Conservation (phyloP, 2,329 filamentous ascomycete species). For the Cadophora luteo-olivacea region DNA sequence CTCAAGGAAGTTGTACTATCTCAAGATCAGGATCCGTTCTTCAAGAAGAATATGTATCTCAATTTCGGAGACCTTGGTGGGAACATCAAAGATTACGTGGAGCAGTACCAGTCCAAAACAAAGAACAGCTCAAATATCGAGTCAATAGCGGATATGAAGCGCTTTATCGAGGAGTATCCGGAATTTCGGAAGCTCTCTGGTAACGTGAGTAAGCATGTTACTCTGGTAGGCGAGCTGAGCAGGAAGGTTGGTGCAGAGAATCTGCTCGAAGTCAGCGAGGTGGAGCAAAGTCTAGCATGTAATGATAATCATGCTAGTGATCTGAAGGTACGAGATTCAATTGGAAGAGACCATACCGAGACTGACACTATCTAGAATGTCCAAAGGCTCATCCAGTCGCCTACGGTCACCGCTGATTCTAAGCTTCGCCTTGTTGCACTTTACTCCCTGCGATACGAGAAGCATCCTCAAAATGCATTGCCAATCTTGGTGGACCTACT, state of each 20-base stretch:
- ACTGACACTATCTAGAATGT: constrained; percentile 65
- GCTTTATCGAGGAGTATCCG: constrained; percentile 98
- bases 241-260: constrained; percentile 84
- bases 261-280: constrained; percentile 93
- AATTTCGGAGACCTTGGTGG: constrained; percentile 96
- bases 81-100: constrained; percentile 98
- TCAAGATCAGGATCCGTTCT: constrained; percentile 97
- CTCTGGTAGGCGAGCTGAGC: constrained; percentile 91
- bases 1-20: constrained; percentile 93
- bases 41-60: constrained; percentile 98
- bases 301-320: constrained; percentile 94
- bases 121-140: constrained; percentile 96
- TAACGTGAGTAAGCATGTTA: constrained; percentile 98
- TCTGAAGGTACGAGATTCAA: constrained; percentile 70
- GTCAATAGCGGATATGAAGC: constrained; percentile 98
- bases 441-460: constrained; percentile 93
- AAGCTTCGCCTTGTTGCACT: constrained; percentile 91
- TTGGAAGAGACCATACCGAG: neutral
- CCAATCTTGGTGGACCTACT: constrained; percentile 88
- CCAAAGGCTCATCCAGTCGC: constrained; percentile 84
- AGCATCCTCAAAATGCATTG: constrained; percentile 82
- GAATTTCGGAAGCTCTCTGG: constrained; percentile 97
- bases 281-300: constrained; percentile 95
- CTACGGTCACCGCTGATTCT: constrained; percentile 76
- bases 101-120: constrained; percentile 98